A percentile compares a stretch with the other conserved stretches of the same genome.
These are phyloP conservation scores for Chalciporus piperatus DNA, from an alignment of 768 basidiomycete genomes.

Conservation along the genomic window DNA sequence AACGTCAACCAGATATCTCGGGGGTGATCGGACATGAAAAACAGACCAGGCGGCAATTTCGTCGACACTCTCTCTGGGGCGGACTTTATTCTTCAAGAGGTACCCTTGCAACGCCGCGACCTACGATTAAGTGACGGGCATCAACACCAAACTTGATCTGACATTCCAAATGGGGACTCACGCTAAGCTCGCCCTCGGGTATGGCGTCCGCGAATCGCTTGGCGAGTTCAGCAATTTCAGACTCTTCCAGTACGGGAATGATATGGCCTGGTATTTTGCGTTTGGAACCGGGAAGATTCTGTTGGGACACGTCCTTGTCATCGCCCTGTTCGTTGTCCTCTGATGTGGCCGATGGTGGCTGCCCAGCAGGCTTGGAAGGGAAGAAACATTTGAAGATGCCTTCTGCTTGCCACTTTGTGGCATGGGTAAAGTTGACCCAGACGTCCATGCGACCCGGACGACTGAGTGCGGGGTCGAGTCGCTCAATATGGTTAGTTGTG, in stretches of 20 bases:
- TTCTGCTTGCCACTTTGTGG: slow-evolving; percentile 90
- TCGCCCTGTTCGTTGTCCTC: slow-evolving; percentile 7
- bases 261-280: slow-evolving; percentile 56
- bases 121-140: slow-evolving; percentile 33
- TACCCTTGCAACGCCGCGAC: slow-evolving; percentile 85
- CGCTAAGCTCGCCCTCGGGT: slow-evolving; percentile 85
- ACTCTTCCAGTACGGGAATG: slow-evolving; percentile 69
- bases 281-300: slow-evolving; percentile 66
- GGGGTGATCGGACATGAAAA: slow-evolving; percentile 1
- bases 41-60: slow-evolving; percentile 72
- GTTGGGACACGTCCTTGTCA: slow-evolving; percentile 49
- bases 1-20: slow-evolving; percentile 1
- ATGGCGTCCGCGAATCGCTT: slow-evolving; percentile 81
- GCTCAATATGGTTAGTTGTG: slow-evolving; percentile 92
- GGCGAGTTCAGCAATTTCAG: slow-evolving; percentile 73
- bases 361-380: slow-evolving; percentile 49
- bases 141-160: neutral
- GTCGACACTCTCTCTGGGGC: slow-evolving; percentile 81
- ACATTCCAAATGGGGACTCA: slow-evolving; percentile 36
- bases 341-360: neutral
- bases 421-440: slow-evolving; percentile 89
- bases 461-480: slow-evolving; percentile 84
- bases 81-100: slow-evolving; percentile 84
- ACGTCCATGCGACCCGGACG: slow-evolving; percentile 91
- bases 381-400: slow-evolving; percentile 95